A percentile compares a stretch with the other conserved stretches of the same genome.
phyloP scores from a whole-genome alignment of 73 alveolate species.

The Blepharisma stoltei region DNA sequence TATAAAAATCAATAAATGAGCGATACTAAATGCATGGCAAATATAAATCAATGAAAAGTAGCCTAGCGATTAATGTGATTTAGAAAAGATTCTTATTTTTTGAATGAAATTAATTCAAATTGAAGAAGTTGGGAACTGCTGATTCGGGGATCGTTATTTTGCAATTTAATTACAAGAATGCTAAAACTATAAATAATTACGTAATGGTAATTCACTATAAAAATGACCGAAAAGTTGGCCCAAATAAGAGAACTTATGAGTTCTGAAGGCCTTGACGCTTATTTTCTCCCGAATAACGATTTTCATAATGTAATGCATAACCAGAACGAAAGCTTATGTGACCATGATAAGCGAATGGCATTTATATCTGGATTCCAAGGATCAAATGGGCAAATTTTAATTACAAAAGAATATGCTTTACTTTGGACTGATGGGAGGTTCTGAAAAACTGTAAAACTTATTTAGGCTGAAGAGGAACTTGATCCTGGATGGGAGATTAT shows the following conservation, averaged over 20 bases:
- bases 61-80: no score
- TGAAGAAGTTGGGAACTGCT: no score
- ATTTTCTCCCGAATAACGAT: slow-evolving; percentile 15
- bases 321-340: slow-evolving; percentile 80
- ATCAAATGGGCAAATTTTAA: slow-evolving; percentile 79
- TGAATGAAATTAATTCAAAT: no score
- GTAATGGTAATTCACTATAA: no score
- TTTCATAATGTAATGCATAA: slow-evolving; percentile 4
- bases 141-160: no score
- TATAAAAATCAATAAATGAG: no score
- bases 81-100: no score
- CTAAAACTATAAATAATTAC: no score
- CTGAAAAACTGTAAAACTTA: slow-evolving; percentile 39
- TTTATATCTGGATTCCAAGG: slow-evolving; percentile 94
- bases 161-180: no score
- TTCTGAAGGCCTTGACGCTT: not conserved
- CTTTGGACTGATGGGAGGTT: slow-evolving; percentile 99
- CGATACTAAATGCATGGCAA: no score
- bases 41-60: no score
- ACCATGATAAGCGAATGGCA: slow-evolving; percentile 84
- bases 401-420: slow-evolving; percentile 83
- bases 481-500: slow-evolving; percentile 92
- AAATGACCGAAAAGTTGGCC: slow-evolving; percentile 5
- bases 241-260: not conserved
- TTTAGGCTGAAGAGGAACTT: slow-evolving; percentile 91